phyloP scores from a whole-genome alignment of 2,329 filamentous ascomycete genomes.

The Byssothecium circinans region DNA sequence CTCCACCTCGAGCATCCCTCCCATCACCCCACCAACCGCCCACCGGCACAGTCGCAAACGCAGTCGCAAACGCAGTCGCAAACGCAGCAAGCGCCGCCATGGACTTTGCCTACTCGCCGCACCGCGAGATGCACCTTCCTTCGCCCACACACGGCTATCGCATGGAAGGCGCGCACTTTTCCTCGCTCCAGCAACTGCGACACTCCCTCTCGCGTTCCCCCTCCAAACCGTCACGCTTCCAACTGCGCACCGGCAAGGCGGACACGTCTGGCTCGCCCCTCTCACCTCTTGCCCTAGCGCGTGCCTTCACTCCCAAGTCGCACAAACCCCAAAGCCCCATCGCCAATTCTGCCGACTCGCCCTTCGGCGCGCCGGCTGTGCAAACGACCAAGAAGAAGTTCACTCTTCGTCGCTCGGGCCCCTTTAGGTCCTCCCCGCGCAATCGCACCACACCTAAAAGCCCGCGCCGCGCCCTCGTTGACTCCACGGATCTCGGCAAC shows the following conservation, averaged over 20 bases:
- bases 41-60: not conserved
- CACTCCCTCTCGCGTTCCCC: slow-evolving; percentile 92
- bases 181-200: slow-evolving; percentile 78
- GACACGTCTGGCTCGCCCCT: slow-evolving; percentile 45
- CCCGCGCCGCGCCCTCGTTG: slow-evolving; percentile 74
- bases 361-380: slow-evolving; percentile 61
- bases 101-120: slow-evolving; percentile 55
- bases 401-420: slow-evolving; percentile 50
- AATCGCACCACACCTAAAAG: slow-evolving; percentile 69
- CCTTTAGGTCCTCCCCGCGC: slow-evolving; percentile 61
- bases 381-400: slow-evolving; percentile 64
- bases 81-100: slow-evolving; percentile 26
- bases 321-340: slow-evolving; percentile 53
- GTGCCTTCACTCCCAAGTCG: slow-evolving; percentile 48
- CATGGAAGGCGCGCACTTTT: slow-evolving; percentile 70
- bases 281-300: slow-evolving; percentile 48
- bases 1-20: too few relatives aligned
- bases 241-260: slow-evolving; percentile 55
- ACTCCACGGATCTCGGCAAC: slow-evolving; percentile 72
- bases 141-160: slow-evolving; percentile 78
- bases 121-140: slow-evolving; percentile 70
- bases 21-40: slow-evolving; percentile 8
- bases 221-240: slow-evolving; percentile 74
- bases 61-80: not conserved
- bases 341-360: slow-evolving; percentile 59